A percentile compares a stretch with the other conserved stretches of the same genome.
Evolutionary conservation across 176 grass and related monocot species (phyloP).

Genomic region (Carex myosuroides): DNA sequence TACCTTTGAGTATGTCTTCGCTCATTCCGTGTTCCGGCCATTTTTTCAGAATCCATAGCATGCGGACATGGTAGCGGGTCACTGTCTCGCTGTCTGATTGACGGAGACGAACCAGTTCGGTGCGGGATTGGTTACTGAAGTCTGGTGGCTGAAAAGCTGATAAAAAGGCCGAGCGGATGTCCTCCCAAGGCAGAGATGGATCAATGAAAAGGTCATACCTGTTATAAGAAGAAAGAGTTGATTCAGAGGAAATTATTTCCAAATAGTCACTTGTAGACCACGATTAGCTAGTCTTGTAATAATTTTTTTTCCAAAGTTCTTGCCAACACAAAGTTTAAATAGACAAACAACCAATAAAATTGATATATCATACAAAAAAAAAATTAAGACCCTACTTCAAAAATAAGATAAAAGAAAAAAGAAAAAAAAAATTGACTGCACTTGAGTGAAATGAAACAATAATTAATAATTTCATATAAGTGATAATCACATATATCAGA

Average conservation of each 20-base stretch:
- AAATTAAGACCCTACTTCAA: no score
- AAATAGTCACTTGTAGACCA: background rate
- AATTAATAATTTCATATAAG: no score
- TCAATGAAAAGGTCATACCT: slow-evolving; percentile 14
- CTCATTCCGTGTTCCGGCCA: background rate
- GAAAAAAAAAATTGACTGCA: no score
- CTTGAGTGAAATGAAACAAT: no score
- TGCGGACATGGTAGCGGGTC: background rate
- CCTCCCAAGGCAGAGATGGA: background rate
- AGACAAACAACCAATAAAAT: no score
- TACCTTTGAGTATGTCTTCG: background rate
- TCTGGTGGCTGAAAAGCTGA: background rate
- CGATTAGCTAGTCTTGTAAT: background rate
- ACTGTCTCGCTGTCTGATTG: background rate
- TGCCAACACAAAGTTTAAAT: background rate
- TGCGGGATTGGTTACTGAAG: background rate
- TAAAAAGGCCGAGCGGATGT: slow-evolving; percentile 1
- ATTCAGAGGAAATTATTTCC: background rate
- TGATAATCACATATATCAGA: background rate
- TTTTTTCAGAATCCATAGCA: slow-evolving; percentile 8
- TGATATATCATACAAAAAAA: no score
- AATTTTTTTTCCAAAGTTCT: background rate
- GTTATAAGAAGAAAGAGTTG: background rate
- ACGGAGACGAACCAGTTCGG: background rate
- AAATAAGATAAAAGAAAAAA: no score